Evolutionary conservation across 2,329 filamentous ascomycete genomes (phyloP).

Genomic region (Colletotrichum abscissum): DNA sequence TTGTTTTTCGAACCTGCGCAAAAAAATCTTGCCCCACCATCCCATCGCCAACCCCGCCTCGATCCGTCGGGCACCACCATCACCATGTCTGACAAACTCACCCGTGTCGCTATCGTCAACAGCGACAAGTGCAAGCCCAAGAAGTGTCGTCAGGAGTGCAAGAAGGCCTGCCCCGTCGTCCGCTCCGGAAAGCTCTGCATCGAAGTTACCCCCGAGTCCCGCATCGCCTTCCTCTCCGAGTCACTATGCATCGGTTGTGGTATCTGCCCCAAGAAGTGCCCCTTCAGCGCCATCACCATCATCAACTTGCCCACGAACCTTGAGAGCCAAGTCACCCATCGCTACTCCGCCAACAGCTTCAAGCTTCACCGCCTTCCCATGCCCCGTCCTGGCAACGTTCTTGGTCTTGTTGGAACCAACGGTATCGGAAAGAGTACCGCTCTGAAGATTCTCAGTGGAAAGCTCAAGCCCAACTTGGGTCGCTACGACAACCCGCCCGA

Average conservation of each 20-base stretch:
- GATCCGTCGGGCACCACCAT: conserved; percentile 39
- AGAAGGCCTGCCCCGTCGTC: conserved; percentile 97
- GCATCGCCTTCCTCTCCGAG: conserved; percentile 98
- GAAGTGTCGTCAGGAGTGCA: conserved; percentile 99
- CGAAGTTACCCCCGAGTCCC: conserved; percentile 88
- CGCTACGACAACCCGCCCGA: conserved; percentile 96
- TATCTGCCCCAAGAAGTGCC: conserved; percentile 99
- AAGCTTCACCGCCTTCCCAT: conserved; percentile 97
- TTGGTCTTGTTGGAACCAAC: conserved; percentile 98
- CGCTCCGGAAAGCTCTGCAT: conserved; percentile 98
- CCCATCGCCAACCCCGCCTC: conserved; percentile 32
- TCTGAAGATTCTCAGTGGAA: conserved; percentile 97
- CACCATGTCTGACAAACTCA: conserved; percentile 92
- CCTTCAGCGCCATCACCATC: conserved; percentile 98
- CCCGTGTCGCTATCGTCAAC: conserved; percentile 98
- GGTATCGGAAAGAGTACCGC: conserved; percentile 99
- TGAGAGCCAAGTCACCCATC: conserved; percentile 96
- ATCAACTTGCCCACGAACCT: conserved; percentile 99
- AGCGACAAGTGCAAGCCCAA: conserved; percentile 80
- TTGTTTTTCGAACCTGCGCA: conserved; percentile 5
- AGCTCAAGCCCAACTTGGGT: conserved; percentile 97
- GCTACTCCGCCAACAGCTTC: conserved; percentile 99
- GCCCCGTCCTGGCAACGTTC: conserved; percentile 92
- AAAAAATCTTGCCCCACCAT: conserved; percentile 29
- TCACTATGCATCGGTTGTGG: conserved; percentile 96